phyloP scores from a whole-genome alignment of 257 asterid species.

The Lavandula angustifolia region DNA sequence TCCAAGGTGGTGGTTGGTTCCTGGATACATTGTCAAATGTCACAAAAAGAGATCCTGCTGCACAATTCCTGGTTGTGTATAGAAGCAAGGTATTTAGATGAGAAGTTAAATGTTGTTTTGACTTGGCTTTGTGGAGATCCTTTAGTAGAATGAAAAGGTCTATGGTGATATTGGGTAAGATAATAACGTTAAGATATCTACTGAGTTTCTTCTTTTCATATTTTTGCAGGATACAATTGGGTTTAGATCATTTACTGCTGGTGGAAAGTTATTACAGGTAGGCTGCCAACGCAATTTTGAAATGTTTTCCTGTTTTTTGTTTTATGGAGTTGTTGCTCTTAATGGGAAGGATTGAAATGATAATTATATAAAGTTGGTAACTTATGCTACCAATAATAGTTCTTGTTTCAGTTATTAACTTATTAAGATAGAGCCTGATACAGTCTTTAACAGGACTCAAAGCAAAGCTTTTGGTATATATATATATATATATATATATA shows the following conservation, averaged over 20 bases:
- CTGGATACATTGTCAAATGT: constrained; percentile 81
- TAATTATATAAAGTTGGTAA: not conserved
- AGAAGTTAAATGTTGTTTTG: constrained; percentile 13
- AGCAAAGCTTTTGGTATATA: not conserved
- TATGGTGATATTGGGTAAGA: constrained; percentile 17
- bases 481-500: no score
- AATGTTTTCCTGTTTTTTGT: constrained; percentile 3
- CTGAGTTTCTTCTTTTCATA: constrained; percentile 26
- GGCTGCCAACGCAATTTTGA: constrained; percentile 18
- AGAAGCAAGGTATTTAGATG: constrained; percentile 75
- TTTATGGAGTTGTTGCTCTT: constrained; percentile 12
- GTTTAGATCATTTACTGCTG: constrained; percentile 96
- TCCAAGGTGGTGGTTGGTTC: constrained; percentile 98
- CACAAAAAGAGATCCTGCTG: constrained; percentile 95
- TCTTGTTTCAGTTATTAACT: constrained; percentile 13
- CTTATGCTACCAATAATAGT: constrained; percentile 19
- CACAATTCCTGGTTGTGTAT: constrained; percentile 89
- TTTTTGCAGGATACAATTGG: constrained; percentile 86
- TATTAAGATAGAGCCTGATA: constrained; percentile 8
- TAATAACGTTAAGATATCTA: constrained; percentile 14
- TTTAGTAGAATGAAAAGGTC: not conserved
- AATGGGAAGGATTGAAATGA: not conserved
- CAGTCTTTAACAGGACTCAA: constrained; percentile 4
- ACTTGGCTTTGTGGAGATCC: constrained; percentile 16
- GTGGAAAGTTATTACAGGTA: constrained; percentile 97